These are phyloP conservation scores for Triangularia setosa DNA, from an alignment of 2,329 filamentous ascomycete species.

Conservation along the genomic window DNA sequence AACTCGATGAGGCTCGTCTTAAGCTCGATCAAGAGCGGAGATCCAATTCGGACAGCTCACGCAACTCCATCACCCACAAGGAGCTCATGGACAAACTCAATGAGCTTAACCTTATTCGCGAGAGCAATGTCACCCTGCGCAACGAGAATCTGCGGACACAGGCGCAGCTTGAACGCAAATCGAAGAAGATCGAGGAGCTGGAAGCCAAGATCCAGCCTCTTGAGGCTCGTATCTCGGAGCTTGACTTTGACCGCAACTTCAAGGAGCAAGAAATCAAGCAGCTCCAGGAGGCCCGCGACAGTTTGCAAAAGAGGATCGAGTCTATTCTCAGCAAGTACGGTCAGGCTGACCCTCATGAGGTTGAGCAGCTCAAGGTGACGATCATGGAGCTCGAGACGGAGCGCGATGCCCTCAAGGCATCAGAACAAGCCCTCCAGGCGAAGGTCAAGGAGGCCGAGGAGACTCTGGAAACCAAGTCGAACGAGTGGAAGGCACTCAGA, in stretches of 20 bases:
- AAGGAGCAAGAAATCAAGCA: constrained; percentile 86
- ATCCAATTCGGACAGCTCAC: constrained; percentile 67
- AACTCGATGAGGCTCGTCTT: constrained; percentile 83
- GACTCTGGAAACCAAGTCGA: constrained; percentile 51
- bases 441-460: constrained; percentile 51
- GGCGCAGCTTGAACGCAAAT: constrained; percentile 70
- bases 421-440: constrained; percentile 46
- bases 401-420: constrained; percentile 52
- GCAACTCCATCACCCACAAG: constrained; percentile 73
- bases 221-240: constrained; percentile 72
- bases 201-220: constrained; percentile 74
- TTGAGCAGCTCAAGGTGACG: constrained; percentile 82
- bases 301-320: constrained; percentile 93
- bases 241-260: constrained; percentile 76
- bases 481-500: constrained; percentile 49
- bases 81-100: constrained; percentile 93
- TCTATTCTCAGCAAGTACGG: constrained; percentile 96
- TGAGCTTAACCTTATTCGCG: constrained; percentile 91
- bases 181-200: constrained; percentile 69
- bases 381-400: constrained; percentile 64
- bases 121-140: constrained; percentile 87
- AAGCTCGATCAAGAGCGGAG: constrained; percentile 89
- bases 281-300: constrained; percentile 84
- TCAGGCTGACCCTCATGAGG: constrained; percentile 86
- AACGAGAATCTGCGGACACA: constrained; percentile 80